phyloP scores from a whole-genome alignment of 208 protist genomes.

The Trypanosoma avium region DNA sequence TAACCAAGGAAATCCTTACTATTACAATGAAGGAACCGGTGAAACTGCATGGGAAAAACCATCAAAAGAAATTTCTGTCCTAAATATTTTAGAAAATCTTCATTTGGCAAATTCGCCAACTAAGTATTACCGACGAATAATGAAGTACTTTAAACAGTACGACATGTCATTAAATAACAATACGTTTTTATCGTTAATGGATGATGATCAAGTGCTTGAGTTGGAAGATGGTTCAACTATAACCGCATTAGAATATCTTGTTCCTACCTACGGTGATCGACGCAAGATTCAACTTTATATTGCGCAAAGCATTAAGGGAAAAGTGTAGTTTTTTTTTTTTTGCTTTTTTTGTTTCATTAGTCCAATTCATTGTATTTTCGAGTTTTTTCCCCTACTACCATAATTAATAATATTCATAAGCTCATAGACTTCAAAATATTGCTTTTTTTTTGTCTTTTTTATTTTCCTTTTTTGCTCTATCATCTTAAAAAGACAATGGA shows the following conservation, averaged over 20 bases:
- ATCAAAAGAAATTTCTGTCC: not conserved
- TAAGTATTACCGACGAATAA: constrained; percentile 12
- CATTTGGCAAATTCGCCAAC: constrained; percentile 9
- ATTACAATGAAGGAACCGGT: constrained; percentile 3
- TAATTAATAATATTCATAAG: too few relatives aligned
- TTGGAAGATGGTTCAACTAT: constrained; percentile 9
- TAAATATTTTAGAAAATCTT: constrained; percentile 5
- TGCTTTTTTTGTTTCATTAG: too few relatives aligned
- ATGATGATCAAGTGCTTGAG: constrained; percentile 19
- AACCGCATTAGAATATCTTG: constrained; percentile 12
- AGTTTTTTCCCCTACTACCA: too few relatives aligned
- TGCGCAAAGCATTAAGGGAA: not conserved
- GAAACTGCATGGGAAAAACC: constrained; percentile 10
- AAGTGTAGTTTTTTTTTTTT: constrained; percentile 13
- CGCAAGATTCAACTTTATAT: constrained; percentile 16
- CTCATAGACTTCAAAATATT: not conserved
- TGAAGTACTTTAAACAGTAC: constrained; percentile 22
- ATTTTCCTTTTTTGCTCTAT: constrained; percentile 9
- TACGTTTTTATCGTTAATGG: constrained; percentile 12
- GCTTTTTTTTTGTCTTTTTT: constrained; percentile 10
- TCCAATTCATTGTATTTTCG: too few relatives aligned
- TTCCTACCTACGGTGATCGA: constrained; percentile 11
- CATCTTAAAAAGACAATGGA: not conserved
- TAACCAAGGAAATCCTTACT: constrained; percentile 9
- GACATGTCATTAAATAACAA: constrained; percentile 1